phyloP scores from a whole-genome alignment of 2,329 filamentous ascomycete species.

The Aspergillus novofumigatus region DNA sequence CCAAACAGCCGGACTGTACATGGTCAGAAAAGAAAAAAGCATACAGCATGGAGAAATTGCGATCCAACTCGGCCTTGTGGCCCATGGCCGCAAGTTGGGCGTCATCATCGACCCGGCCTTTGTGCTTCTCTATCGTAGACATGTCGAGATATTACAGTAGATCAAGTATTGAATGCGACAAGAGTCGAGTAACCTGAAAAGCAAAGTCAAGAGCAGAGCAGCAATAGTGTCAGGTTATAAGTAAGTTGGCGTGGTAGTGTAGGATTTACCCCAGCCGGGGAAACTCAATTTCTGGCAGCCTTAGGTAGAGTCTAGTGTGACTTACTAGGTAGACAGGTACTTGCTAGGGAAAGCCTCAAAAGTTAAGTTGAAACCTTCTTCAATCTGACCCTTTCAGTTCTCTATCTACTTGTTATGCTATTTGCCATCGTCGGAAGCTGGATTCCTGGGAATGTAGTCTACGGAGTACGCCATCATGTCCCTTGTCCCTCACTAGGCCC shows the following conservation, averaged over 20 bases:
- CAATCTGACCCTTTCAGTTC: background rate
- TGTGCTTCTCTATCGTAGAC: conserved; percentile 14
- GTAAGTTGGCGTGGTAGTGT: background rate
- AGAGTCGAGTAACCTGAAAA: background rate
- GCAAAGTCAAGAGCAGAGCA: background rate
- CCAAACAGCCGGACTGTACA: no score
- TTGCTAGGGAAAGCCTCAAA: no score
- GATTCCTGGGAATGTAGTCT: background rate
- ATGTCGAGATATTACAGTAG: conserved; percentile 2
- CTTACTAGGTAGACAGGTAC: no score
- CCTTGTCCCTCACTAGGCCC: conserved; percentile 8
- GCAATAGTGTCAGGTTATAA: background rate
- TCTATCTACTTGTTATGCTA: background rate
- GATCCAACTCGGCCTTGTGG: conserved; percentile 54
- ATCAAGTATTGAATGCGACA: background rate
- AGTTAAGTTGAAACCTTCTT: background rate
- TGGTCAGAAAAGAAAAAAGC: conserved; percentile 3
- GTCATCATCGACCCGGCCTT: conserved; percentile 38
- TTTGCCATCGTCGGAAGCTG: background rate
- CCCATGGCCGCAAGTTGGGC: conserved; percentile 53
- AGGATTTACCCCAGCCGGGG: background rate
- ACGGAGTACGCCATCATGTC: background rate
- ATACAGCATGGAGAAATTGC: conserved; percentile 54
- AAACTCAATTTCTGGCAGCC: background rate
- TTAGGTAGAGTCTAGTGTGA: no score